Conservation (phyloP, 257 asterid genomes). For the Solanum peruvianum region DNA sequence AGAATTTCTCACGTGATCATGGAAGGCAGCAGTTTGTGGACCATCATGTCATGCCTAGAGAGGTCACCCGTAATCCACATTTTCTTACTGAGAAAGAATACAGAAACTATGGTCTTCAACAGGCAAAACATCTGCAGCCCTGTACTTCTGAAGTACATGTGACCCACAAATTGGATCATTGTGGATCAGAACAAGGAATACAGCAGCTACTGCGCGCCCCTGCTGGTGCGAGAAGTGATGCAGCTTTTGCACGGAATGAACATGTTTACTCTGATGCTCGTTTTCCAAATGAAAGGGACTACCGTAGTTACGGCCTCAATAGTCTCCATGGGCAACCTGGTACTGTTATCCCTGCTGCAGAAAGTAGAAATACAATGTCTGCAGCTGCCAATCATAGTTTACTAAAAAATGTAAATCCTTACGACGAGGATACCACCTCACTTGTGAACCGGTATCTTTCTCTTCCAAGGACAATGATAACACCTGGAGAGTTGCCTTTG, state of each 20-base stretch:
- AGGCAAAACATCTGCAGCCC: constrained; percentile 25
- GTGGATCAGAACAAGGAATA: constrained; percentile 14
- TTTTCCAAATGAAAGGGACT: constrained; percentile 43
- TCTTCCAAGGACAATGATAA: constrained; percentile 16
- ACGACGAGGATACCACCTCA: constrained; percentile 48
- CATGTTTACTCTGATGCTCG: constrained; percentile 8
- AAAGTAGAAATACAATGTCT: constrained; percentile 2
- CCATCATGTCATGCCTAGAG: constrained; percentile 9
- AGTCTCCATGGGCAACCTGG: constrained; percentile 14
- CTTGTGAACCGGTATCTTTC: constrained; percentile 59
- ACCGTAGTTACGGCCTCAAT: constrained; percentile 43
- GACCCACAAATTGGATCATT: not conserved
- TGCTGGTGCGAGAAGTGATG: not conserved
- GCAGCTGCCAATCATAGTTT: constrained; percentile 7
- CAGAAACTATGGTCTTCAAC: constrained; percentile 57
- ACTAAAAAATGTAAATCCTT: constrained; percentile 26
- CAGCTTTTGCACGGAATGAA: constrained; percentile 13
- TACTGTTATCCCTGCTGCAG: not conserved
- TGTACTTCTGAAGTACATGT: constrained; percentile 2
- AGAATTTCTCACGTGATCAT: not conserved
- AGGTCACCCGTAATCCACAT: constrained; percentile 14
- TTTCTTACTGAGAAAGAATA: constrained; percentile 67
- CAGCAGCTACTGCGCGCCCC: constrained; percentile 26
- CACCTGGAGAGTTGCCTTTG: constrained; percentile 14
- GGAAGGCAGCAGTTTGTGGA: constrained; percentile 15